Conservation (phyloP, 1,284 basidiomycete genomes). For the Microbotryomycetes sp. region DNA sequence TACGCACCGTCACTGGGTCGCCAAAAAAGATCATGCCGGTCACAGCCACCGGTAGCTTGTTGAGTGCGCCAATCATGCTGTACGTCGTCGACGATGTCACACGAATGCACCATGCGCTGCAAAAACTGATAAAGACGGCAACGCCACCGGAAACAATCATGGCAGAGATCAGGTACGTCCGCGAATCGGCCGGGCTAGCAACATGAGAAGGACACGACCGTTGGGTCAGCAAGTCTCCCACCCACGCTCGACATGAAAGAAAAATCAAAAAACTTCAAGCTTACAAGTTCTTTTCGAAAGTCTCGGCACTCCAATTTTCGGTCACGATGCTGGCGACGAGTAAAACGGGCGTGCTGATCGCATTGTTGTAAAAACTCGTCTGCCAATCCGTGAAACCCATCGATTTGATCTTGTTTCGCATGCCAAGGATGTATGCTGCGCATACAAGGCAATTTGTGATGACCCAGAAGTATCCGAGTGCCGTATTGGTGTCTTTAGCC, state of each 20-base stretch:
- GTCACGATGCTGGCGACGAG: neutral
- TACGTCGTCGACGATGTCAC: constrained; percentile 3
- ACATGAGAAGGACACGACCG: neutral
- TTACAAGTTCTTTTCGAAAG: neutral
- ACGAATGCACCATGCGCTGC: constrained; percentile 3
- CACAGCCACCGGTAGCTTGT: constrained; percentile 93
- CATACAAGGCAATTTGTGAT: neutral
- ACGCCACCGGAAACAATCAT: neutral
- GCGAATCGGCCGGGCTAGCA: neutral
- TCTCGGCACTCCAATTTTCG: neutral
- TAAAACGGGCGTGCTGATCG: neutral
- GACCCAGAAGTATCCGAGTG: neutral
- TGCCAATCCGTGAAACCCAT: constrained; percentile 3
- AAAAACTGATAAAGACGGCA: constrained; percentile 2
- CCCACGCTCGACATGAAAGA: neutral
- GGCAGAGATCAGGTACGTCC: neutral
- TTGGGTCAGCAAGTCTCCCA: too few relatives aligned
- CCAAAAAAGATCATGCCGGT: constrained; percentile 77
- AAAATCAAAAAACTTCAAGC: neutral
- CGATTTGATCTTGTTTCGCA: constrained; percentile 3
- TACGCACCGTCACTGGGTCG: constrained; percentile 75
- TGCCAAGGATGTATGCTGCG: constrained; percentile 1
- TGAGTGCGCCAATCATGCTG: constrained; percentile 95
- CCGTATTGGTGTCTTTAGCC: neutral
- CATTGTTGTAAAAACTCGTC: constrained; percentile 3